Conservation (phyloP, 1,139 yeast genomes). For the Hansenula lynferdii region DNA sequence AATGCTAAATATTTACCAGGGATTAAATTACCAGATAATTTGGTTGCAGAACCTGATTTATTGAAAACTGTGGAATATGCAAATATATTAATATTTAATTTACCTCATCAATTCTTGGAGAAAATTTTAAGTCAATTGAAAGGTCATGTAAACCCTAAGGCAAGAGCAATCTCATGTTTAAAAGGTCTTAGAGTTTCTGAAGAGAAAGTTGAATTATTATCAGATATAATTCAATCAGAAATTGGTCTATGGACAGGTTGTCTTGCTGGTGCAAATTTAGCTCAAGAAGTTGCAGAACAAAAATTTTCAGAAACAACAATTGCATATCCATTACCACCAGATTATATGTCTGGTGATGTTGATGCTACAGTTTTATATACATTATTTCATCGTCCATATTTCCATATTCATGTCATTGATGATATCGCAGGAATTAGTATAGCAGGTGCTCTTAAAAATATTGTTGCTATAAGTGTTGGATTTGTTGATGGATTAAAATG, state of each 20-base stretch:
- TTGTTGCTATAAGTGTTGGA: slow-evolving; percentile 90
- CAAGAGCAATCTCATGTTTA: slow-evolving; percentile 86
- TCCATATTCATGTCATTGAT: slow-evolving; percentile 84
- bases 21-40: slow-evolving; percentile 71
- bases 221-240: slow-evolving; percentile 67
- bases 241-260: slow-evolving; percentile 91
- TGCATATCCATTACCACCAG: slow-evolving; percentile 72
- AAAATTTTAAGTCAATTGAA: slow-evolving; percentile 67
- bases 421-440: slow-evolving; percentile 93
- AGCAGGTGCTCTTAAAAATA: slow-evolving; percentile 94
- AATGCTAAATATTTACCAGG: slow-evolving; percentile 87
- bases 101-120: slow-evolving; percentile 90
- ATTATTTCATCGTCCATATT: slow-evolving; percentile 90
- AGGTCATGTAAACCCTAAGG: slow-evolving; percentile 63
- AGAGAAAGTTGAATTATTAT: slow-evolving; percentile 62
- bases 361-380: slow-evolving; percentile 64
- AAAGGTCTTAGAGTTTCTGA: slow-evolving; percentile 86
- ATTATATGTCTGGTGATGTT: slow-evolving; percentile 63
- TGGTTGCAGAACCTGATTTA: slow-evolving; percentile 81
- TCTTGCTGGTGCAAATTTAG: slow-evolving; percentile 90
- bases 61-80: slow-evolving; percentile 68
- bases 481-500: slow-evolving; percentile 94
- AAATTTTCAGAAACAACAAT: slow-evolving; percentile 95
- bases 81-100: slow-evolving; percentile 81
- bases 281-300: slow-evolving; percentile 89